Conservation (phyloP, 208 protist species). For the Acanthamoeba culbertsoni region DNA sequence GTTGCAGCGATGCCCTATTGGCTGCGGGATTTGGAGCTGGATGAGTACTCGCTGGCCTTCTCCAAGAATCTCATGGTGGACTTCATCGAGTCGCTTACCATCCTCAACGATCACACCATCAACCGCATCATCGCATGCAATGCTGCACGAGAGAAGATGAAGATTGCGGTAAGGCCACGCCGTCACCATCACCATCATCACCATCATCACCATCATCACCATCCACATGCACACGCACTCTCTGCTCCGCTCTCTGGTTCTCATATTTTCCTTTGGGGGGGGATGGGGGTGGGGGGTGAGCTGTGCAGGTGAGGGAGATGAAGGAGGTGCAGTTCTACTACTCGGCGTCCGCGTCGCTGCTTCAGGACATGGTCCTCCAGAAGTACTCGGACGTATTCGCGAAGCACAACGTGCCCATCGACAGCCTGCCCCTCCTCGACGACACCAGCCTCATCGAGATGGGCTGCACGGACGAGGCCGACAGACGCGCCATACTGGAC, state of each 20-base stretch:
- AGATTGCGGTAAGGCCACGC: neutral
- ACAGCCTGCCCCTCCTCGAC: constrained; percentile 11
- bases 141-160: constrained; percentile 47
- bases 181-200: neutral
- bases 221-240: no score
- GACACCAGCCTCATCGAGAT: constrained; percentile 27
- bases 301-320: constrained; percentile 2
- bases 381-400: constrained; percentile 45
- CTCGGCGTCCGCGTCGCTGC: constrained; percentile 26
- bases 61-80: constrained; percentile 59
- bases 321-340: constrained; percentile 61
- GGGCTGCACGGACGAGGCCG: neutral
- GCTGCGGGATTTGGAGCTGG: constrained; percentile 46
- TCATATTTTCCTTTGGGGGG: no score
- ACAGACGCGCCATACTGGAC: constrained; percentile 32
- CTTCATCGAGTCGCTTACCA: constrained; percentile 59
- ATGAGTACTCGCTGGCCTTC: constrained; percentile 48
- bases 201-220: neutral
- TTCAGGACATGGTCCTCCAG: constrained; percentile 48
- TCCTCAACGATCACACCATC: constrained; percentile 59
- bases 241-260: no score
- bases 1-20: constrained; percentile 24
- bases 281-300: no score
- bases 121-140: neutral
- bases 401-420: constrained; percentile 37